phyloP scores from a whole-genome alignment of 805 yeast species.

The Lipomyces chichibuensis region DNA sequence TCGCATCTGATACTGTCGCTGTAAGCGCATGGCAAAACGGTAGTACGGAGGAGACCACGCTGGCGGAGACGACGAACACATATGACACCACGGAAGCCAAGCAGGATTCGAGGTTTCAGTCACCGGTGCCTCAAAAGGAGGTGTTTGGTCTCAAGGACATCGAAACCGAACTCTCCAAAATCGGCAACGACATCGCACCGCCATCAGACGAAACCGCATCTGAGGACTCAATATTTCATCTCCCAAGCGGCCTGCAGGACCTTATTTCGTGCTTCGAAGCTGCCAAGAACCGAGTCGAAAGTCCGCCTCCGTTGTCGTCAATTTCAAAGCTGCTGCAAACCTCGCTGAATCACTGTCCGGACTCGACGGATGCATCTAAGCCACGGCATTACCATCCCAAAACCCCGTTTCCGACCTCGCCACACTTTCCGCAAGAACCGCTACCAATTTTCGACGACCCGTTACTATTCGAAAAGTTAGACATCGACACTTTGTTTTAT shows the following conservation, averaged over 20 bases:
- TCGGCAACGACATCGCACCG: conserved; percentile 18
- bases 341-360: conserved; percentile 87
- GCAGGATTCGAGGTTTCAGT: conserved; percentile 2
- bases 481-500: conserved; percentile 85
- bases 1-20: conserved; percentile 31
- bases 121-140: conserved; percentile 9
- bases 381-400: conserved; percentile 78
- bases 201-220: conserved; percentile 32
- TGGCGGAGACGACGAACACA: neutral
- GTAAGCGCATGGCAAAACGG: conserved; percentile 28
- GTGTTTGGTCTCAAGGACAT: conserved; percentile 23
- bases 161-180: conserved; percentile 25
- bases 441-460: conserved; percentile 56
- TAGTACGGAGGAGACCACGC: conserved; percentile 1
- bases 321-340: conserved; percentile 68
- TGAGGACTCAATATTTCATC: conserved; percentile 29
- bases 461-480: conserved; percentile 67
- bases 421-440: conserved; percentile 87
- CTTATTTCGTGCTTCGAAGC: conserved; percentile 46
- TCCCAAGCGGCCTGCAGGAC: conserved; percentile 50
- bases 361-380: conserved; percentile 84
- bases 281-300: conserved; percentile 51
- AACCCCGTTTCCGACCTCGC: conserved; percentile 85
- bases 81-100: neutral
- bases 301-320: conserved; percentile 58